These are phyloP conservation scores for Suhomyces prunicola DNA, from an alignment of 805 yeast genomes.

Conservation along the genomic window DNA sequence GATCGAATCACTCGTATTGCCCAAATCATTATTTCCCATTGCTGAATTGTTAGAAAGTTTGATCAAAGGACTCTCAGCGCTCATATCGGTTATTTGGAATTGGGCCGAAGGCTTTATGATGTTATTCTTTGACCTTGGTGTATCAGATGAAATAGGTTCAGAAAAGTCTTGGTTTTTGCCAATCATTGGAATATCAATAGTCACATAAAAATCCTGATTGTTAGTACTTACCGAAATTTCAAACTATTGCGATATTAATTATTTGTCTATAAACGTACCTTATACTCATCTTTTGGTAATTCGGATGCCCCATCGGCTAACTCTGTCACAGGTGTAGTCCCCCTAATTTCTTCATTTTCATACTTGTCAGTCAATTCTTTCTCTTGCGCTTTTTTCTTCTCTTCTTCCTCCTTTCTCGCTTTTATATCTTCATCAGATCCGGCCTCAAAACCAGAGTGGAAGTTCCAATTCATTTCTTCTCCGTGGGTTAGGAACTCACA, in stretches of 20 bases:
- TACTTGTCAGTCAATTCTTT: conserved; percentile 54
- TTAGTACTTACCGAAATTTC: conserved; percentile 5
- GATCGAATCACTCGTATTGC: conserved; percentile 14
- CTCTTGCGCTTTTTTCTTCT: conserved; percentile 17
- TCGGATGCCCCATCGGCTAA: conserved; percentile 12
- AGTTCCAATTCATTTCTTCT: conserved; percentile 93
- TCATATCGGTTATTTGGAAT: conserved; percentile 36
- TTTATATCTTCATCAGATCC: conserved; percentile 86
- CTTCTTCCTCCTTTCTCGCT: conserved; percentile 24
- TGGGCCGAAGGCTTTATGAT: conserved; percentile 40
- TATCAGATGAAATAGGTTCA: conserved; percentile 7
- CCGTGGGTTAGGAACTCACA: conserved; percentile 70
- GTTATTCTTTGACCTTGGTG: conserved; percentile 18
- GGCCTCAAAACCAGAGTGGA: conserved; percentile 72
- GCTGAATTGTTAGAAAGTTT: conserved; percentile 32
- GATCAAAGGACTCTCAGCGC: conserved; percentile 31
- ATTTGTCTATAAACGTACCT: conserved; percentile 21
- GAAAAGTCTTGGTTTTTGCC: conserved; percentile 11
- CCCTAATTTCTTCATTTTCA: conserved; percentile 33
- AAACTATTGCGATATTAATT: not conserved
- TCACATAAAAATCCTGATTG: conserved; percentile 31
- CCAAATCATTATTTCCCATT: conserved; percentile 6
- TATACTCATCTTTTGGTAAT: conserved; percentile 18
- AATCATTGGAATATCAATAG: conserved; percentile 29
- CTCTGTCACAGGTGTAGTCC: conserved; percentile 19